Conservation (phyloP, 106 monocot genomes). For the Chionographis japonica region DNA sequence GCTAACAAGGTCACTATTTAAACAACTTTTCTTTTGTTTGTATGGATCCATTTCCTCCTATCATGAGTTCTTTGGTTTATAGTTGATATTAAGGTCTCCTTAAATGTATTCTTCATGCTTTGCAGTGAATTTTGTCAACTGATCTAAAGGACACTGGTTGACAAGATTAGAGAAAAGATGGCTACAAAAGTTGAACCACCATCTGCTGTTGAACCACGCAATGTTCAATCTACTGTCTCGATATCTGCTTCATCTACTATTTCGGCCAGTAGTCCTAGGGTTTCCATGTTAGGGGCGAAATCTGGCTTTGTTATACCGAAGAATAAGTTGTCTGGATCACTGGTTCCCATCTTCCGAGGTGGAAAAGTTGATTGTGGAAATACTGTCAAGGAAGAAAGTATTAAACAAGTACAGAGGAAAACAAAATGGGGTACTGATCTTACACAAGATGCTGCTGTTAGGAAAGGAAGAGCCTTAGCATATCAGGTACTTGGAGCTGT, state of each 20-base stretch:
- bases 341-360: slow-evolving; percentile 60
- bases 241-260: slow-evolving; percentile 16
- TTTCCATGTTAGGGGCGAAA: slow-evolving; percentile 71
- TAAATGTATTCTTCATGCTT: too few relatives aligned
- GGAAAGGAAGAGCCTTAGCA: slow-evolving; percentile 72
- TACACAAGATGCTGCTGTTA: slow-evolving; percentile 72
- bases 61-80: too few relatives aligned
- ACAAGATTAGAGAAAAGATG: slow-evolving; percentile 21
- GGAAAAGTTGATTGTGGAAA: slow-evolving; percentile 49
- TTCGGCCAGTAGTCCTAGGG: slow-evolving; percentile 48
- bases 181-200: slow-evolving; percentile 45
- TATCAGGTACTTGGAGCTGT: slow-evolving; percentile 65
- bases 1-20: too few relatives aligned
- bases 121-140: too few relatives aligned
- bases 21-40: too few relatives aligned
- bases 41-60: too few relatives aligned
- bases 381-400: slow-evolving; percentile 48
- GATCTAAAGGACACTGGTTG: too few relatives aligned
- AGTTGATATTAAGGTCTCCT: too few relatives aligned
- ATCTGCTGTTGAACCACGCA: slow-evolving; percentile 30
- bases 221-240: slow-evolving; percentile 20
- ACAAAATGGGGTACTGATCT: slow-evolving; percentile 87
- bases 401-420: slow-evolving; percentile 67
- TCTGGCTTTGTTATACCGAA: slow-evolving; percentile 96
- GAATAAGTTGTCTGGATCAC: slow-evolving; percentile 90